A percentile compares a stretch with the other conserved stretches of the same genome.
Evolutionary conservation across 225 moss, liverwort and hornwort species (phyloP).

Genomic region (Climacium dendroides): DNA sequence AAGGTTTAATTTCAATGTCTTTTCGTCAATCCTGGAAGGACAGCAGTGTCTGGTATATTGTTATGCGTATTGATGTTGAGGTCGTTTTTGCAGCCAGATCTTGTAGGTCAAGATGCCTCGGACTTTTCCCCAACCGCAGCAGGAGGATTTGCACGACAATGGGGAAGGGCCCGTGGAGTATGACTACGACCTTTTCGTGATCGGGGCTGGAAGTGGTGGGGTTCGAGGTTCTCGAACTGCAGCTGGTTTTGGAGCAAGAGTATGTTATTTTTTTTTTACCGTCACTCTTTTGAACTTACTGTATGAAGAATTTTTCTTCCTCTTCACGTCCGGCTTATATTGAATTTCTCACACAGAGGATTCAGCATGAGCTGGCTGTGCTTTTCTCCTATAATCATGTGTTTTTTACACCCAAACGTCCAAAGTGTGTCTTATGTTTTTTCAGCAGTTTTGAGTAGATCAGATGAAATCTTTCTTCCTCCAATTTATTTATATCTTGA

Average conservation of each 20-base stretch:
- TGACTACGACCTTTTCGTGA: conserved; percentile 84
- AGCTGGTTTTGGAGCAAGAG: conserved; percentile 66
- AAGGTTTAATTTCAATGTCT: neutral
- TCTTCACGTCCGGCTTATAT: neutral
- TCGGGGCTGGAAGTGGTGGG: conserved; percentile 90
- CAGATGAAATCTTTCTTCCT: neutral
- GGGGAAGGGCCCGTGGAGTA: conserved; percentile 14
- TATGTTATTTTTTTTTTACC: neutral
- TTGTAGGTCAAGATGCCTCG: conserved; percentile 26
- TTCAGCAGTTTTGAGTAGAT: neutral
- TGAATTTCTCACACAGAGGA: no score
- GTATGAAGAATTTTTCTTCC: neutral
- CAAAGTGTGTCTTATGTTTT: neutral
- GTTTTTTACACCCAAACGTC: neutral
- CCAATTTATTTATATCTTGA: neutral
- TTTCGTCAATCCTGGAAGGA: neutral
- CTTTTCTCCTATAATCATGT: neutral
- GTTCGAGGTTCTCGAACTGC: conserved; percentile 78
- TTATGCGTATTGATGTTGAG: neutral
- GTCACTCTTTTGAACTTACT: neutral
- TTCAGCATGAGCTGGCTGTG: neutral
- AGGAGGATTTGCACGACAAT: conserved; percentile 11
- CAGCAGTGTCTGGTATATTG: neutral
- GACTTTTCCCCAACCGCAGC: conserved; percentile 14
- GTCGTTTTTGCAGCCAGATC: neutral